Conservation (phyloP, 257 asterid species). For the Solanum chilense region DNA sequence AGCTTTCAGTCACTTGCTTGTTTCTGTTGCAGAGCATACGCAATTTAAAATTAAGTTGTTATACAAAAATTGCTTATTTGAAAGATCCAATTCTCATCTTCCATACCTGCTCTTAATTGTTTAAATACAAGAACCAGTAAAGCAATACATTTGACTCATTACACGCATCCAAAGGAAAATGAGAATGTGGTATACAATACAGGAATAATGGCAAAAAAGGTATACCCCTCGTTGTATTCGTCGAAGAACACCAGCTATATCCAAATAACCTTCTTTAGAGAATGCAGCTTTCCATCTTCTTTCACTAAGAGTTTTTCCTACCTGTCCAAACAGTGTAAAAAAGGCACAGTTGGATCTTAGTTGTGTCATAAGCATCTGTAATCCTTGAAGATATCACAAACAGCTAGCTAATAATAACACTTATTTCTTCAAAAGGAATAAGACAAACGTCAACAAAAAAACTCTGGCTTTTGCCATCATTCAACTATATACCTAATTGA, state of each 20-base stretch:
- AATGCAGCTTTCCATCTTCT: conserved; percentile 98
- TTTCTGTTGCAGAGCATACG: not conserved
- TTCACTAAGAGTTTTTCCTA: conserved; percentile 77
- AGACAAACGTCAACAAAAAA: not conserved
- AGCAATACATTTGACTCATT: not conserved
- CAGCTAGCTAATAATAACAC: not conserved
- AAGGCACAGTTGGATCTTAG: not conserved
- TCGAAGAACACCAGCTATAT: conserved; percentile 87
- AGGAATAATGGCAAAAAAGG: not conserved
- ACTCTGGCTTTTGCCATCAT: not conserved
- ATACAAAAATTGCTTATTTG: not conserved
- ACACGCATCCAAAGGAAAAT: not conserved
- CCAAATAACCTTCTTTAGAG: conserved; percentile 69
- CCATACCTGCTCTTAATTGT: not conserved
- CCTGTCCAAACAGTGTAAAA: conserved; percentile 27
- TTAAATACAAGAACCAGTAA: not conserved
- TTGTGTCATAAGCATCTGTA: not conserved
- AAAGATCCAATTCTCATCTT: not conserved
- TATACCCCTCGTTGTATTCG: conserved; percentile 96
- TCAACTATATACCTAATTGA: not conserved
- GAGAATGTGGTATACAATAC: conserved; percentile 1
- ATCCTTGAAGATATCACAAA: not conserved
- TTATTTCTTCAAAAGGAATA: not conserved
- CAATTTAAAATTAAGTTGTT: not conserved
- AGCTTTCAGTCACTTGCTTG: not conserved